Evolutionary conservation across 768 basidiomycete genomes (phyloP), one percentile per base, ranked within the genome.

Genomic region (Gloeopeniophorella convolvens): DNA sequence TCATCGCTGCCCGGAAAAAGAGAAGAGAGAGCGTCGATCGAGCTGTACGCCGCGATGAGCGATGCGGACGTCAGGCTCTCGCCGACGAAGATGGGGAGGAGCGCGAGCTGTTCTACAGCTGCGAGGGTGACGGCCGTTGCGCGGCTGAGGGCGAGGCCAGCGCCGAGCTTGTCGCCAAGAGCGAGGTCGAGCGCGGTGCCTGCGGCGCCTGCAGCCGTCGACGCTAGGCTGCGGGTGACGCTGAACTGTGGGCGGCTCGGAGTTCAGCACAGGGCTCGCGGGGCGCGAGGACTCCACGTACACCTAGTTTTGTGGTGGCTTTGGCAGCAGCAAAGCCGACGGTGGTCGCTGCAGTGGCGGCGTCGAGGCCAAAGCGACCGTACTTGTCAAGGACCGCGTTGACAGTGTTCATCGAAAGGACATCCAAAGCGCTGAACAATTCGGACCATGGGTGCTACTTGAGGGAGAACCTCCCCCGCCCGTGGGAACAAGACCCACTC

Each of bases 41-140:
- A 86, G 55, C 79, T 77, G 50, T 86, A 79, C 0, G 85, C 89
- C 2, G 85, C 85, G 16, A 80, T 68, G 32, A 91, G 70, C 4
- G 84, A 84, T 4, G 85, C 83, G 3, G 83, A 79, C 12, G 88
- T 83, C 42, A 90, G 72, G 56, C 85, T 82, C 68, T 90, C 86
- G 27, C 82, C 79, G 15, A 89, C 68, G 55, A 80, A 74, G 54
- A 91, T 79, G 11, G 89, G 88, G 1, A 82, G 80, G 36, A 91
- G 79, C 3, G 83, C 80, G 45, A 88, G 67, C 42, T 79, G 76
- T 64, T 90, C 89, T 2, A 81, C 78, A 24, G 85, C 69, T 34
- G 78, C 76, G 45, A 90, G 68, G 24, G 74, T 81, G 16, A 75
- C 74, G 12, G 79, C 71, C 27, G 88, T 74, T 10, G 81, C 80